These are phyloP conservation scores for Yarrowia phangngaensis DNA, from an alignment of 805 yeast genomes.

Conservation along the genomic window DNA sequence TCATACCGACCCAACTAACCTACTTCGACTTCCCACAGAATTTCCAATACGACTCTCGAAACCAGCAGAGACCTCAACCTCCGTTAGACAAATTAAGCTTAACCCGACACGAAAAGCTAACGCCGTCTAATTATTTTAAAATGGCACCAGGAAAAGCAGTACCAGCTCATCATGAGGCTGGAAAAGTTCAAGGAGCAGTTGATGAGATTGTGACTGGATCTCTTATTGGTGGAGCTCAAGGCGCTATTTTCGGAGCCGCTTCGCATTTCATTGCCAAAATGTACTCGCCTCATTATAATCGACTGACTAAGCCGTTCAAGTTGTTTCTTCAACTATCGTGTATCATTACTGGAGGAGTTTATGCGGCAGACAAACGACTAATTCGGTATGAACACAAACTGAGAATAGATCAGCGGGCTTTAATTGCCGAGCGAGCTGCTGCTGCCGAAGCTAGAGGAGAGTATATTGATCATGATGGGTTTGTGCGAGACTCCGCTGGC, in stretches of 20 bases:
- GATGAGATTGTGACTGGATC: constrained; percentile 28
- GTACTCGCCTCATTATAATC: constrained; percentile 19
- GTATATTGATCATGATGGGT: constrained; percentile 20
- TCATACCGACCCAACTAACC: no score
- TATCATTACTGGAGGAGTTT: constrained; percentile 21
- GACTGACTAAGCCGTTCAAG: constrained; percentile 24
- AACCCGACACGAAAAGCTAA: no score
- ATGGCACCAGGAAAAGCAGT: constrained; percentile 28
- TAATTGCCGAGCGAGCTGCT: constrained; percentile 15
- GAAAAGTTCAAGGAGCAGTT: constrained; percentile 32
- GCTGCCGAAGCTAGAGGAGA: constrained; percentile 26
- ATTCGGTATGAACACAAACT: constrained; percentile 26
- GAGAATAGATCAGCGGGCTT: constrained; percentile 7
- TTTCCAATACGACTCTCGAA: no score
- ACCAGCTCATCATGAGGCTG: constrained; percentile 35
- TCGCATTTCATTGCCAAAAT: constrained; percentile 2
- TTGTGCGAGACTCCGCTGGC: constrained; percentile 7
- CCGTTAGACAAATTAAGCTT: no score
- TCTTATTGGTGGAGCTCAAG: constrained; percentile 22
- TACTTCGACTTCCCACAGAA: no score
- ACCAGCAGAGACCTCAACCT: no score
- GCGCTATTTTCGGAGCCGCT: constrained; percentile 11
- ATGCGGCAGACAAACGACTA: constrained; percentile 23
- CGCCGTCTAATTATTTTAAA: no score
- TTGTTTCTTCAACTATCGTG: constrained; percentile 22